Evolutionary conservation across 2,329 filamentous ascomycete genomes (phyloP).

Genomic region (Trichoderma sp.): DNA sequence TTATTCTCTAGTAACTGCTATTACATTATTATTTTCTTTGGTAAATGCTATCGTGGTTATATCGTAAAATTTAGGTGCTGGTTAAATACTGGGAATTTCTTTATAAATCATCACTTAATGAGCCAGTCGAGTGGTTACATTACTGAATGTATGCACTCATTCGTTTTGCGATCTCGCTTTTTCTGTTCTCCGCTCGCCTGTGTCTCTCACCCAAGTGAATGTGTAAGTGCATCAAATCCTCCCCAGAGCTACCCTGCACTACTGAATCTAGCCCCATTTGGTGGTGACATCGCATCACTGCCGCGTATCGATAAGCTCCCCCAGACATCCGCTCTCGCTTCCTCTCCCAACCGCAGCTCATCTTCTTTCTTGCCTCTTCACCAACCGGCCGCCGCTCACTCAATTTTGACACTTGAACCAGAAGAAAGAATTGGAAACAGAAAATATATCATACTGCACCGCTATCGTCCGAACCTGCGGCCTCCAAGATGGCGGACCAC

Average conservation of each 20-base stretch:
- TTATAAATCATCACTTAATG: no score
- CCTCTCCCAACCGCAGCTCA: not conserved
- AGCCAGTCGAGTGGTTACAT: no score
- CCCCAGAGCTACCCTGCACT: not conserved
- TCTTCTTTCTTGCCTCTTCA: not conserved
- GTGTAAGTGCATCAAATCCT: not conserved
- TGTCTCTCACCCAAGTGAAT: not conserved
- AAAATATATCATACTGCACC: not conserved
- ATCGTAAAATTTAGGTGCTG: no score
- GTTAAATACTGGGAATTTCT: no score
- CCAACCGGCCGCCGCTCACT: not conserved
- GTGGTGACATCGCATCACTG: slow-evolving; percentile 11
- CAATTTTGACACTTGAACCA: not conserved
- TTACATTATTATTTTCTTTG: no score
- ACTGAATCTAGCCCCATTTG: not conserved
- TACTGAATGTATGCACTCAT: no score
- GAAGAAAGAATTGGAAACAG: not conserved
- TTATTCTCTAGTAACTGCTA: no score
- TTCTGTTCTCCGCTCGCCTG: no score
- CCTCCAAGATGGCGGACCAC: slow-evolving; percentile 52
- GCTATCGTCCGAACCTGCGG: not conserved
- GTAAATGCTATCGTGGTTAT: no score
- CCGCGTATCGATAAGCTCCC: slow-evolving; percentile 4
- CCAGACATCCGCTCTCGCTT: not conserved
- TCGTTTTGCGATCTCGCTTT: no score